Base-by-base conservation (phyloP, 139 green algal genomes). In the Chloropicon primus region DNA sequence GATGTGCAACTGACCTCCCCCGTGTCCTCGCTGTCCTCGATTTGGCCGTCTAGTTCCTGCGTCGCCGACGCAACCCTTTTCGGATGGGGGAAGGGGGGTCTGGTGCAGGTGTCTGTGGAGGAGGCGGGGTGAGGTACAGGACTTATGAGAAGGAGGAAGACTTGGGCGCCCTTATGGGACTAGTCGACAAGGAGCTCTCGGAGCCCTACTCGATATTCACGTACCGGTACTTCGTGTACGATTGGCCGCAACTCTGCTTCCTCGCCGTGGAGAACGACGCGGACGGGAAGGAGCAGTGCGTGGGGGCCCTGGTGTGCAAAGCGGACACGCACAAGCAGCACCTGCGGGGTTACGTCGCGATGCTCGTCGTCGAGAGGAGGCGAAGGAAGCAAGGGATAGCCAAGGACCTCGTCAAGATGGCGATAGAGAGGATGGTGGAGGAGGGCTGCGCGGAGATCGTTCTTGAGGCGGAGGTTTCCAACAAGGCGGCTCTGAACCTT, bases 161-260 rank as follows among this genome's bases (percentile, higher is more conserved):
- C 24, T 76, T 84, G 0, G 28, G 82, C n/a, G 27, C 82, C 24
- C 84, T 98, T 1, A 98, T 98, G 92, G 21, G 83, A 0, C 84
- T 99, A 0, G 88, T 99, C 1, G 93, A 97, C 80, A 87, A 87
- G 25, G 93, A 98, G 82, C 88, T 99, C 0, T 95, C 87, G 78
- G 95, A 99, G 85, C 95, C 95, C 1, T 99, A 99, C 84, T 96
- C 91, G 53, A 94, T 99, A 3, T 99, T 98, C 87, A 99, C 96
- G 0, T 99, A 99, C 83, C 89, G 94, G 41, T 94, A 87, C 78
- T 98, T 98, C 71, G 76, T 98, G 28, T 84, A 90, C 24, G 81
- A 89, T 5, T 99, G 95, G 95, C 96, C 95, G 0, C 82, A 93
- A 27, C 90, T 99, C 0, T 97, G 91, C 77, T 97, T 88, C 72